Percentiles rank a stretch among this genome's conserved stretches.
phyloP scores from a whole-genome alignment of 2,329 filamentous ascomycete genomes.

The Sporothrix variecibatus region DNA sequence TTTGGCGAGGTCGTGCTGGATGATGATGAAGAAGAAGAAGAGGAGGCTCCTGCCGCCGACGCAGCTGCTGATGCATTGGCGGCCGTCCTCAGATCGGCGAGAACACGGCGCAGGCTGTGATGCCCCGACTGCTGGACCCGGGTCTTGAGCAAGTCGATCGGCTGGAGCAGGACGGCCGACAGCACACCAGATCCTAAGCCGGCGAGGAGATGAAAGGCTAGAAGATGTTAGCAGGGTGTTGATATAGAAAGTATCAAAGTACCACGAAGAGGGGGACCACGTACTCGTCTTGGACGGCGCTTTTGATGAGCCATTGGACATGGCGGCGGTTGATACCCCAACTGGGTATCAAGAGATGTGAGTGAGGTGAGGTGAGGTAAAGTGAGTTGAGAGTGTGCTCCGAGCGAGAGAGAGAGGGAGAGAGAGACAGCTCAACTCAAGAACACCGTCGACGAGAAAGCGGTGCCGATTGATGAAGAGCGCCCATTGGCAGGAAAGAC shows the following conservation, averaged over 20 bases:
- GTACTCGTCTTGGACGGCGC: conserved; percentile 40
- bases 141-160: conserved; percentile 94
- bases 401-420: background rate
- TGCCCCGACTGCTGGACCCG: conserved; percentile 85
- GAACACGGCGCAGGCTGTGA: conserved; percentile 66
- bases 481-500: conserved; percentile 23
- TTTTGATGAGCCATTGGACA: conserved; percentile 41
- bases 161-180: conserved; percentile 88
- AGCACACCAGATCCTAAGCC: conserved; percentile 85
- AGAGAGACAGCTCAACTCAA: background rate
- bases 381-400: too few relatives aligned
- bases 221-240: background rate
- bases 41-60: background rate
- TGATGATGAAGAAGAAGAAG: background rate
- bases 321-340: conserved; percentile 30
- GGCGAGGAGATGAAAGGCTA: conserved; percentile 83
- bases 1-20: background rate
- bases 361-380: background rate
- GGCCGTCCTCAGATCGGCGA: conserved; percentile 65
- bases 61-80: conserved; percentile 2
- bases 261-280: conserved; percentile 6
- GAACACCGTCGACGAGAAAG: conserved; percentile 21
- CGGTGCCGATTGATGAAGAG: conserved; percentile 16
- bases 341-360: background rate
- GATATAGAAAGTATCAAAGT: background rate